Base-by-base conservation (phyloP, 768 basidiomycete genomes). In the Boletus tomentosulus region DNA sequence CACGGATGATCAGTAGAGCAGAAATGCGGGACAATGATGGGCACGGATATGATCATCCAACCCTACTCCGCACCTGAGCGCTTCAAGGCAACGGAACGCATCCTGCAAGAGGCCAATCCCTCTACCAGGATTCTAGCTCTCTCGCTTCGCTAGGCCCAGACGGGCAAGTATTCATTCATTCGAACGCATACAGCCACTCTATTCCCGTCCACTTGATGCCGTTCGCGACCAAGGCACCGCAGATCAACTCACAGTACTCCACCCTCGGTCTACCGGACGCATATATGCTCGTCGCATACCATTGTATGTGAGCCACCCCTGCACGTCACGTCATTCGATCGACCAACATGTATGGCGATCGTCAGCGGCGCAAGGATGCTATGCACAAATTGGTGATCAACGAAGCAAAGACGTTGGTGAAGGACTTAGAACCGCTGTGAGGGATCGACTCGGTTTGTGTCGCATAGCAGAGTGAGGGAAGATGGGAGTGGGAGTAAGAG, bases 301-400 rank as follows among this genome's bases (percentile, higher is more conserved):
- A n/a, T 59, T 7, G 28, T 27, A 41, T 34, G 58, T 60, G 58
- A 60, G 50, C 58, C 53, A 60, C 58, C 19, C 48, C n/a, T 12
- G 10, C 27, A 33, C 39, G 15, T 47, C 10, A 34, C 58, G 15
- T 59, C 57, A 50, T 60, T 33, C 58, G 42, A 46, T 47, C 15
- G 30, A 19, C 41, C 49, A 44, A 28, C 1, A 16, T 35, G 28
- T n/a, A 1, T 53, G 57, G 10, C 22, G 24, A 6, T 27, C 47
- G 33, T 58, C 57, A 46, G 57, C 51, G 39, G 19, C 38, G 24
- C 37, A 15, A 25, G 51, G 11, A 37, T 54, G 57, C 57, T 58
- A 28, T 54, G 57, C 47, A 58, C 57, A 30, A 5, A 54, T 44
- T 41, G 4, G 28, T n/a, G 47, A 50, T 31, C 43, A 30, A 44